Evolutionary conservation across 2,329 filamentous ascomycete species (phyloP).

Genomic region (Cercospora sesami): DNA sequence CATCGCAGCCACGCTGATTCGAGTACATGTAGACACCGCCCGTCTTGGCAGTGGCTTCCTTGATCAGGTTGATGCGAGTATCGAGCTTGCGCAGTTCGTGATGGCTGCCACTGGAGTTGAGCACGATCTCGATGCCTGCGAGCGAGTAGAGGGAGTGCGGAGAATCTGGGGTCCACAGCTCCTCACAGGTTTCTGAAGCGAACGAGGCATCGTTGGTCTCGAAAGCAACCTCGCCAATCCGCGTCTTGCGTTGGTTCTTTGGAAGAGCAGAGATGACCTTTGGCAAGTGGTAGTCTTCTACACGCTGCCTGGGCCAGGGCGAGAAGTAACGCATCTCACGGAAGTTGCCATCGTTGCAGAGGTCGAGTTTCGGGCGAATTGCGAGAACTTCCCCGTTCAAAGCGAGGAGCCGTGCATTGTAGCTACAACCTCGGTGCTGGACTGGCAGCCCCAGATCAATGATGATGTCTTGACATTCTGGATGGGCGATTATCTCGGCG

Average conservation of each 20-base stretch:
- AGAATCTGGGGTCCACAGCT: conserved; percentile 61
- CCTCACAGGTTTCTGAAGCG: conserved; percentile 67
- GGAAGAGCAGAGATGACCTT: conserved; percentile 58
- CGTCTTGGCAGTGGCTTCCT: conserved; percentile 63
- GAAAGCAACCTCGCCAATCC: conserved; percentile 69
- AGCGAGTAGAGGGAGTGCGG: conserved; percentile 63
- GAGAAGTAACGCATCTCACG: conserved; percentile 58
- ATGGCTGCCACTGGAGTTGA: conserved; percentile 69
- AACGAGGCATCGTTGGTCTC: conserved; percentile 62
- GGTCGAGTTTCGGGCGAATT: conserved; percentile 69
- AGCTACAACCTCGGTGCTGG: conserved; percentile 61
- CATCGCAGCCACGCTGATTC: conserved; percentile 60
- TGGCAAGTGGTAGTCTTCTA: conserved; percentile 67
- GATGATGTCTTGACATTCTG: conserved; percentile 64
- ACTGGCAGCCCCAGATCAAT: conserved; percentile 57
- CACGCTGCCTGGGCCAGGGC: conserved; percentile 60
- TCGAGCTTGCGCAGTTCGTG: conserved; percentile 67
- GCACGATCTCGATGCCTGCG: conserved; percentile 61
- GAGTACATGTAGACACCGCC: conserved; percentile 65
- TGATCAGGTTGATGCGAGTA: conserved; percentile 62
- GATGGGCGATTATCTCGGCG: conserved; percentile 59
- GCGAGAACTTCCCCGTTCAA: conserved; percentile 68
- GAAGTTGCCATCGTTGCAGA: conserved; percentile 68
- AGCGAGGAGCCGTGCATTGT: conserved; percentile 66
- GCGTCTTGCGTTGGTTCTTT: conserved; percentile 55